Percentiles rank a stretch among this genome's conserved stretches.
Conservation (phyloP, 2,329 filamentous ascomycete species). For the Aureobasidium subglaciale region DNA sequence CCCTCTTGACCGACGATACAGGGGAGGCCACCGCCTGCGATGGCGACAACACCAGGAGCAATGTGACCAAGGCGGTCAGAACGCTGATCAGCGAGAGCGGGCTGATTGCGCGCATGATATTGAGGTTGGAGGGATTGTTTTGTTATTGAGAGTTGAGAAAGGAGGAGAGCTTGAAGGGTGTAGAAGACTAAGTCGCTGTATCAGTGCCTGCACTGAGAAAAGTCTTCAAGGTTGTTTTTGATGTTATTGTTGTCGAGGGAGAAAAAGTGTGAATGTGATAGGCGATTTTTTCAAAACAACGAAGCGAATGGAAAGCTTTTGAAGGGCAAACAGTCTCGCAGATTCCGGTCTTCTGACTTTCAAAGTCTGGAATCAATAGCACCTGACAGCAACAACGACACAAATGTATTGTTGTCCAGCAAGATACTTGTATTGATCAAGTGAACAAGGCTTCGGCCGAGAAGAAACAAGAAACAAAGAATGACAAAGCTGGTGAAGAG, state of each 20-base stretch:
- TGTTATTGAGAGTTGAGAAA: constrained; percentile 11
- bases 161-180: constrained; percentile 14
- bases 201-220: constrained; percentile 15
- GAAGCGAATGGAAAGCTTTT: constrained; percentile 12
- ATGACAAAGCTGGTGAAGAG: background rate
- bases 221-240: constrained; percentile 1
- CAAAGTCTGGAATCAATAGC: constrained; percentile 9
- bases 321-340: constrained; percentile 4
- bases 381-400: constrained; percentile 15
- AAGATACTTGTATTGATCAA: constrained; percentile 12
- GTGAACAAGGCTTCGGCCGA: constrained; percentile 8
- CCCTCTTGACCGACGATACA: constrained; percentile 8
- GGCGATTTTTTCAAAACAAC: constrained; percentile 8
- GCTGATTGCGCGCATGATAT: constrained; percentile 12
- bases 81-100: constrained; percentile 12
- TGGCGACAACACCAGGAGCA: constrained; percentile 7
- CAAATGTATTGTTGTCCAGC: constrained; percentile 13
- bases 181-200: constrained; percentile 13
- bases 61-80: constrained; percentile 6
- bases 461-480: constrained; percentile 13
- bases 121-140: constrained; percentile 8
- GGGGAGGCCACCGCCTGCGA: constrained; percentile 10
- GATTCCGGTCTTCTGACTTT: constrained; percentile 12
- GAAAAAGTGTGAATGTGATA: constrained; percentile 9
- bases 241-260: background rate